Evolutionary conservation across 495 filamentous ascomycete species (phyloP).

Genomic region (Geopyxis carbonaria): DNA sequence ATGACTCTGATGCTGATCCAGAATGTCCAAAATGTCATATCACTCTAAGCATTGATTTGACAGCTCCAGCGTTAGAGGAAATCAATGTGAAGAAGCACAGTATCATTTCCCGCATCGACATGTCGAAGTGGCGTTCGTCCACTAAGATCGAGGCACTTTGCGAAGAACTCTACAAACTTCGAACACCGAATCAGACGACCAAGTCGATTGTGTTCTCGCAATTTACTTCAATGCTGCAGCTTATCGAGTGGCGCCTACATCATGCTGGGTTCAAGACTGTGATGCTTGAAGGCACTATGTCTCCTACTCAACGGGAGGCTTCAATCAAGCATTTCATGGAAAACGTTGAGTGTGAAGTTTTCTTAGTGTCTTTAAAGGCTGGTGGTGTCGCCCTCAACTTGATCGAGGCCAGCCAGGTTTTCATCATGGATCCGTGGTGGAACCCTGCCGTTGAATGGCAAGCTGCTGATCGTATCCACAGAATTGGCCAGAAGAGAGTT

Average conservation of each 20-base stretch:
- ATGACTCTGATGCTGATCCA: constrained; percentile 41
- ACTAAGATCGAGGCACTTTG: constrained; percentile 95
- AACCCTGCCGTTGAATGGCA: constrained; percentile 98
- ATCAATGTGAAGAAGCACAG: constrained; percentile 84
- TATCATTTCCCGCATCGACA: constrained; percentile 93
- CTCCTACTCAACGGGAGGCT: constrained; percentile 73
- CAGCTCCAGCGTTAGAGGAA: constrained; percentile 84
- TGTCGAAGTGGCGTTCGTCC: constrained; percentile 93
- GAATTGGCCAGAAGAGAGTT: constrained; percentile 83
- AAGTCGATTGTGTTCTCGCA: constrained; percentile 97
- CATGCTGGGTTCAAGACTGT: constrained; percentile 92
- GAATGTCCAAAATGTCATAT: constrained; percentile 93
- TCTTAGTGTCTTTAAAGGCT: constrained; percentile 85
- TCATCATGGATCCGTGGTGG: constrained; percentile 97
- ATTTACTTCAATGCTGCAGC: constrained; percentile 94
- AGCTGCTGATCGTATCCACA: constrained; percentile 86
- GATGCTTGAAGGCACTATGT: constrained; percentile 94
- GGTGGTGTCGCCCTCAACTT: constrained; percentile 90
- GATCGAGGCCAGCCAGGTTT: constrained; percentile 82
- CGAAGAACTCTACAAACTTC: constrained; percentile 74
- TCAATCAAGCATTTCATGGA: constrained; percentile 91
- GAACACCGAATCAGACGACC: constrained; percentile 74
- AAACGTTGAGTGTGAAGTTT: constrained; percentile 79
- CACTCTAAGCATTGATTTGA: constrained; percentile 69
- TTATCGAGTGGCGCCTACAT: constrained; percentile 90